Evolutionary conservation across 1,284 basidiomycete genomes (phyloP).

Genomic region (Fomitopsis schrenkii): DNA sequence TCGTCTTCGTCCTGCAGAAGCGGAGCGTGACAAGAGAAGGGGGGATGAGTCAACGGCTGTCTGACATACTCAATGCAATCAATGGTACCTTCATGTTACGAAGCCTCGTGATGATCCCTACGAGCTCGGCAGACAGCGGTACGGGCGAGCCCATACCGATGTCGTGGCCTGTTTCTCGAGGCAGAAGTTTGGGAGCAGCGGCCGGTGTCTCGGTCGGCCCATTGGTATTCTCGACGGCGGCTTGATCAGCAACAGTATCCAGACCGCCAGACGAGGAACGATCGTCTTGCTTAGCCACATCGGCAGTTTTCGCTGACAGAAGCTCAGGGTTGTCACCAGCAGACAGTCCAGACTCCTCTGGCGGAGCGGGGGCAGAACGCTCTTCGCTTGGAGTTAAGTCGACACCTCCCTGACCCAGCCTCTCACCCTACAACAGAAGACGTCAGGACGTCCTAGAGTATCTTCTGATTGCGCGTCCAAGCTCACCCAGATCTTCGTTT

Average conservation of each 20-base stretch:
- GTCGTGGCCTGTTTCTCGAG: slow-evolving; percentile 79
- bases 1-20: slow-evolving; percentile 78
- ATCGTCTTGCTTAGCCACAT: not conserved
- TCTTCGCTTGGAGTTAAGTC: slow-evolving; percentile 64
- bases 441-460: not conserved
- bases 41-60: slow-evolving; percentile 7
- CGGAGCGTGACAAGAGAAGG: not conserved
- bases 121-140: slow-evolving; percentile 78
- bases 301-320: slow-evolving; percentile 8
- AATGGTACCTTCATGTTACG: slow-evolving; percentile 74
- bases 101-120: slow-evolving; percentile 80
- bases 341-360: slow-evolving; percentile 43
- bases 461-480: not conserved
- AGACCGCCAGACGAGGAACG: not conserved
- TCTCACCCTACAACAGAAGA: slow-evolving; percentile 49
- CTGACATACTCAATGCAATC: slow-evolving; percentile 9
- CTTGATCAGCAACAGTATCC: not conserved
- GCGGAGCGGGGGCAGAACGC: slow-evolving; percentile 60
- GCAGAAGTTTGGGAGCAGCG: slow-evolving; percentile 45
- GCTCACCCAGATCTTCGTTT: slow-evolving; percentile 76
- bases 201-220: not conserved
- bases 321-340: slow-evolving; percentile 32
- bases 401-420: slow-evolving; percentile 79
- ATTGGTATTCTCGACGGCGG: not conserved
- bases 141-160: slow-evolving; percentile 91